Conservation (phyloP, 2,329 filamentous ascomycete genomes). For the Chaetoscypha palmicola region DNA sequence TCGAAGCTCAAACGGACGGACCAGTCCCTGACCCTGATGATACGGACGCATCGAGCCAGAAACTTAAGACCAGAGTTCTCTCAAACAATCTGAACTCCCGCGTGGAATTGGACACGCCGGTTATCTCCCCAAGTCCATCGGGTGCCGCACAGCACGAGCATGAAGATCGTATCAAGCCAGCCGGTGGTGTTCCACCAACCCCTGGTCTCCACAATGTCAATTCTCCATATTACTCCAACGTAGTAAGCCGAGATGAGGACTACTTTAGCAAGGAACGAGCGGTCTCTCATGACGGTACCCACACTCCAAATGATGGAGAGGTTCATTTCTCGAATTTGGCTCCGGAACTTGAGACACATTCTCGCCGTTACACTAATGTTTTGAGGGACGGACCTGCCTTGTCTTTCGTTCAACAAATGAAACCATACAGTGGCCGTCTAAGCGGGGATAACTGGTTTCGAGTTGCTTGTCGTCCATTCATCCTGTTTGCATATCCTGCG, state of each 20-base stretch:
- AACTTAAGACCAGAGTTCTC: not conserved
- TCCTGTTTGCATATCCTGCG: constrained; percentile 79
- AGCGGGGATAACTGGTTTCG: constrained; percentile 72
- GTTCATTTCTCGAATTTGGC: not conserved
- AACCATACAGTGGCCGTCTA: constrained; percentile 71
- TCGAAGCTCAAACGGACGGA: constrained; percentile 7
- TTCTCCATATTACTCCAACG: constrained; percentile 31
- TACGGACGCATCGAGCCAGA: not conserved
- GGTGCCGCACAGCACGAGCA: constrained; percentile 3
- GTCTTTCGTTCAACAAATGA: constrained; percentile 68
- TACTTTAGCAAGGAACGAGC: not conserved
- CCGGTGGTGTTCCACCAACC: constrained; percentile 22
- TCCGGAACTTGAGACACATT: not conserved
- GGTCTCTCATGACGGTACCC: not conserved
- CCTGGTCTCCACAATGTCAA: constrained; percentile 33
- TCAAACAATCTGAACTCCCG: not conserved
- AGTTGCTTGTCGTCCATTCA: constrained; percentile 71
- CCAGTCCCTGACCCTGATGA: not conserved
- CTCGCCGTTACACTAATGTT: constrained; percentile 56
- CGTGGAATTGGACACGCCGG: not conserved
- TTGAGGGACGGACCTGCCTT: constrained; percentile 61
- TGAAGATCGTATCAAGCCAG: constrained; percentile 16
- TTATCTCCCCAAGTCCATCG: not conserved
- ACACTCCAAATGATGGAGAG: not conserved
- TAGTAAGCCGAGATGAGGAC: not conserved